Percentiles rank a stretch among this genome's conserved stretches.
These are phyloP conservation scores for Apiotrichum veenhuisii DNA, from an alignment of 1,284 basidiomycete genomes.

Conservation along the genomic window DNA sequence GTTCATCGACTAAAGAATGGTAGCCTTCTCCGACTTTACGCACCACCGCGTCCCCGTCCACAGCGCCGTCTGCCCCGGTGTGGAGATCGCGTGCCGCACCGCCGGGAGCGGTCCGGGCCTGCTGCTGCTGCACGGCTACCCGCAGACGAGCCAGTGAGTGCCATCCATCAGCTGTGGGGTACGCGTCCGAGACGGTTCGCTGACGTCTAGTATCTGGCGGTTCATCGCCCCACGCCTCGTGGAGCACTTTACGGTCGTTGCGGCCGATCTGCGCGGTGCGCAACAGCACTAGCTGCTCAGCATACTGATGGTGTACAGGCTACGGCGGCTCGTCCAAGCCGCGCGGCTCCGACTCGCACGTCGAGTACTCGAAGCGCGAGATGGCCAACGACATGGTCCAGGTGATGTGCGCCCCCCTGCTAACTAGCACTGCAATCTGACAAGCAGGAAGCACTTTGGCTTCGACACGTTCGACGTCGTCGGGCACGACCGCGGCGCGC, in stretches of 20 bases:
- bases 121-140: constrained; percentile 48
- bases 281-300: no score
- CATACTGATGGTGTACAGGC: constrained; percentile 8
- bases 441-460: no score
- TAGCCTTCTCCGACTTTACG: no score
- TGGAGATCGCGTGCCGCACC: no score
- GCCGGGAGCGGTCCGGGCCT: constrained; percentile 9
- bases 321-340: constrained; percentile 36
- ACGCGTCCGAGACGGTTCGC: no score
- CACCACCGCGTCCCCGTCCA: no score
- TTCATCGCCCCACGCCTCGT: constrained; percentile 36
- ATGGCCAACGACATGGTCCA: constrained; percentile 48
- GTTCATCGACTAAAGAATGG: no score
- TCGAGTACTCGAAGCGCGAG: constrained; percentile 47
- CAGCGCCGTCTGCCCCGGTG: no score
- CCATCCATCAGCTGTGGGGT: no score
- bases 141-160: constrained; percentile 31
- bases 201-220: constrained; percentile 37
- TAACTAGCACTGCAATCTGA: no score
- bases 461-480: constrained; percentile 37
- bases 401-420: constrained; percentile 34
- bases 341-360: constrained; percentile 29
- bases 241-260: constrained; percentile 41
- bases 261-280: constrained; percentile 36
- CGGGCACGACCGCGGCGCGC: constrained; percentile 49